Percentiles rank a stretch among this genome's conserved stretches.
phyloP scores from a whole-genome alignment of 2,329 filamentous ascomycete genomes.

The Ceratocystis colombiana region DNA sequence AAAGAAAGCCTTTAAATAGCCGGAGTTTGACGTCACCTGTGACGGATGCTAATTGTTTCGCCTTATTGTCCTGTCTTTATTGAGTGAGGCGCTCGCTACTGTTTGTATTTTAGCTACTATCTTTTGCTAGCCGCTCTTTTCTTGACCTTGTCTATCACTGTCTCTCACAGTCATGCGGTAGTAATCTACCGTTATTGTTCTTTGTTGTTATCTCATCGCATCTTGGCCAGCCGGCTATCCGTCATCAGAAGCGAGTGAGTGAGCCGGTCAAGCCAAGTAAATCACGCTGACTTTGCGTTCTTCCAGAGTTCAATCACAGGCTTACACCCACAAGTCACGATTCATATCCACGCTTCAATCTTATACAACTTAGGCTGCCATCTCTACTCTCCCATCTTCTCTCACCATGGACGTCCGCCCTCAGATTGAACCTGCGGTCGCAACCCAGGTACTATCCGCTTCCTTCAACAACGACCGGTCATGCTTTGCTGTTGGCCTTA shows the following conservation, averaged over 20 bases:
- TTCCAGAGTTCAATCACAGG: not conserved
- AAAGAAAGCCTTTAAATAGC: not conserved
- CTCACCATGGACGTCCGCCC: conserved; percentile 75
- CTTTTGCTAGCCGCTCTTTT: not conserved
- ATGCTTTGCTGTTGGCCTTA: conserved; percentile 78
- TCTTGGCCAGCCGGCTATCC: not conserved
- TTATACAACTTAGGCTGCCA: not conserved
- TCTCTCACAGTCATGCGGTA: conserved; percentile 13
- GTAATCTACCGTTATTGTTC: conserved; percentile 4
- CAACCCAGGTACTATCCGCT: conserved; percentile 67
- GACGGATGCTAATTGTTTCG: not conserved
- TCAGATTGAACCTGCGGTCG: conserved; percentile 66
- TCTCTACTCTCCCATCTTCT: not conserved
- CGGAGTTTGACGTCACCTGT: not conserved
- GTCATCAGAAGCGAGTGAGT: not conserved
- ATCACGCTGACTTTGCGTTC: conserved; percentile 2
- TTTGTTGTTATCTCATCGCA: not conserved
- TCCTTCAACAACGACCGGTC: conserved; percentile 78
- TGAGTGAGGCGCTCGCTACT: not conserved
- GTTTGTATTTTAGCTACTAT: not conserved
- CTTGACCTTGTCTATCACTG: not conserved
- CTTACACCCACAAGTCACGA: not conserved
- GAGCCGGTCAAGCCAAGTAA: not conserved
- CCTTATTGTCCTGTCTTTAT: not conserved
- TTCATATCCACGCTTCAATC: not conserved